Conservation (phyloP, 305 asterid genomes). For the Fraxinus dipetala region DNA sequence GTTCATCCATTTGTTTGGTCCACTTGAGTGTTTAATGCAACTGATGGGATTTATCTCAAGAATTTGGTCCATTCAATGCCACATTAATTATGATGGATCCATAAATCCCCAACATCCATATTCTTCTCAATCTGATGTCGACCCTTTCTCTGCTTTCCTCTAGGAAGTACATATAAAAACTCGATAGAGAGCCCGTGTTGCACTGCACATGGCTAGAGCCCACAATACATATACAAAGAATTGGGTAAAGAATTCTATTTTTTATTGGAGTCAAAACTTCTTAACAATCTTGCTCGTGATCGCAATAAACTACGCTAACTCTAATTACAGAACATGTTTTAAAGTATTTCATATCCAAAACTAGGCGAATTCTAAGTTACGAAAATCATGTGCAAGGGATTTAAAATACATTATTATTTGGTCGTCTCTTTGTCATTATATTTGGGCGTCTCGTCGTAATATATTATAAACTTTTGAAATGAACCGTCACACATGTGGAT, state of each 20-base stretch:
- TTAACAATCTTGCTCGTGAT: neutral
- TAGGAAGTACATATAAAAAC: slow-evolving; percentile 38
- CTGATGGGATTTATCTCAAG: slow-evolving; percentile 3
- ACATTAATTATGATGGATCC: slow-evolving; percentile 58
- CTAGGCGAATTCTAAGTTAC: neutral
- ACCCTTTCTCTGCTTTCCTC: slow-evolving; percentile 53
- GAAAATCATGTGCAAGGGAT: neutral
- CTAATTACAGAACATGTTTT: neutral
- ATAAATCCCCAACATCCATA: slow-evolving; percentile 57
- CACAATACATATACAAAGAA: neutral
- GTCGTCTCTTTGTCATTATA: neutral
- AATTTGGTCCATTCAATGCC: slow-evolving; percentile 52
- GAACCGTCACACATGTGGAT: neutral
- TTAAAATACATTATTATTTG: no score
- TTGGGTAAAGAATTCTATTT: neutral
- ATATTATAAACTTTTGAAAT: neutral
- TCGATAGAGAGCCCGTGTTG: slow-evolving; percentile 43
- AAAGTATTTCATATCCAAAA: neutral
- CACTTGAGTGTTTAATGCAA: neutral
- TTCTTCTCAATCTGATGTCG: slow-evolving; percentile 53
- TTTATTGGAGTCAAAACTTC: neutral
- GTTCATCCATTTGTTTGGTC: neutral
- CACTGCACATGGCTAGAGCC: slow-evolving; percentile 55
- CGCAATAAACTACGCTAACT: neutral
- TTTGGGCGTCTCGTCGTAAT: neutral